Conservation (phyloP, 176 grass and related monocot genomes). For the Elymus sibiricus region DNA sequence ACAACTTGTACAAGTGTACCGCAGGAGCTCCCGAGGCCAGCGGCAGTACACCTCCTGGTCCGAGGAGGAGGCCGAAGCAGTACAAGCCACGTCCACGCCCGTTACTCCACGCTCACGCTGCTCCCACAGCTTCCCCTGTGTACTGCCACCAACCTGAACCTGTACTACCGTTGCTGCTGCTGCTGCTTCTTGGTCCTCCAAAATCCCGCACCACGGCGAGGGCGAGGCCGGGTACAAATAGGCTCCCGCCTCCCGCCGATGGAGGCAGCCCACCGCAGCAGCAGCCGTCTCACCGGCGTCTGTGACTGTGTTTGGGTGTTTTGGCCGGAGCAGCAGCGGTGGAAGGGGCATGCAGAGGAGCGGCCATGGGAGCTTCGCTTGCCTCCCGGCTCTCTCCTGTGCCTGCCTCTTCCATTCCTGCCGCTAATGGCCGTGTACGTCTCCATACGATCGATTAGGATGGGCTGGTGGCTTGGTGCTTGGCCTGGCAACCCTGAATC, state of each 20-base stretch:
- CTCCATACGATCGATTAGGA: not conserved
- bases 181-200: not conserved
- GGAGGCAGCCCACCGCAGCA: not conserved
- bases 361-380: not conserved
- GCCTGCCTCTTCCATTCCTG: slow-evolving; percentile 72
- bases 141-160: slow-evolving; percentile 33
- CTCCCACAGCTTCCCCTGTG: not conserved
- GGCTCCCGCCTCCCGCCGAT: no score
- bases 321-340: slow-evolving; percentile 50
- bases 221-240: slow-evolving; percentile 38
- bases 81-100: not conserved
- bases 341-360: slow-evolving; percentile 99
- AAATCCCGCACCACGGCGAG: not conserved
- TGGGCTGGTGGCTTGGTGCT: not conserved
- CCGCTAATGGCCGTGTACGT: slow-evolving; percentile 27
- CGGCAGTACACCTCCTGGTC: not conserved
- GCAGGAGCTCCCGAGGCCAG: not conserved
- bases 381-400: slow-evolving; percentile 34
- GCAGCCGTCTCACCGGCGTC: not conserved
- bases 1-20: slow-evolving; percentile 29
- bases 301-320: not conserved
- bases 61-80: slow-evolving; percentile 14
- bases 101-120: no score
- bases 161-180: slow-evolving; percentile 8
- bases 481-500: no score